These are phyloP conservation scores for Globomyces pollinis-pini DNA, from an alignment of 192 early-diverging fungal genomes.

Conservation along the genomic window DNA sequence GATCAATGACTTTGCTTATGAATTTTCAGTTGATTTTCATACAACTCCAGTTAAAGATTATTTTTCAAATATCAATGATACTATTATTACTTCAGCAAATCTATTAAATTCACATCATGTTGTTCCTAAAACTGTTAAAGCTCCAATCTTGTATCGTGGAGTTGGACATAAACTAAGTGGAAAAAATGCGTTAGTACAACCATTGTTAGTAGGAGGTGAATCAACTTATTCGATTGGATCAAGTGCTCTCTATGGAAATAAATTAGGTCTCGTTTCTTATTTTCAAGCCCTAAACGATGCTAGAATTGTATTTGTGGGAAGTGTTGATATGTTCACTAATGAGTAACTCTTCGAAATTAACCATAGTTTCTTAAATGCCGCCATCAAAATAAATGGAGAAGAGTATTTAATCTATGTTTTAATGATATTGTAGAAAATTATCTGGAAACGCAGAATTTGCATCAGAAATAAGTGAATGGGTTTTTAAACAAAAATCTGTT, in stretches of 20 bases:
- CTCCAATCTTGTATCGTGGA: constrained; percentile 44
- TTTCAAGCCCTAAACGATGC: constrained; percentile 88
- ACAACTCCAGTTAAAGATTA: constrained; percentile 70
- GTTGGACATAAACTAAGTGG: constrained; percentile 63
- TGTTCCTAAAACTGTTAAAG: constrained; percentile 10
- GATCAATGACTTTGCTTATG: constrained; percentile 74
- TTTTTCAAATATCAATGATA: no score
- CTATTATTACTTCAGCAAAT: no score
- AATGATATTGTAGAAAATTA: no score
- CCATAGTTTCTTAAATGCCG: constrained; percentile 4
- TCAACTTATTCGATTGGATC: constrained; percentile 60
- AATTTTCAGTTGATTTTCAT: constrained; percentile 79
- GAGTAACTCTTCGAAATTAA: constrained; percentile 43
- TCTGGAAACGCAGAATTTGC: constrained; percentile 69
- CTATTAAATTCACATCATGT: constrained; percentile 51
- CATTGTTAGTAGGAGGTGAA: constrained; percentile 48
- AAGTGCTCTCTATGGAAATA: constrained; percentile 42
- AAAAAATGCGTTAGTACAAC: constrained; percentile 53
- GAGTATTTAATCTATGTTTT: no score
- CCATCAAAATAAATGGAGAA: neutral
- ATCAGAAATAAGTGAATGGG: constrained; percentile 74
- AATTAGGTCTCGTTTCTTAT: constrained; percentile 67
- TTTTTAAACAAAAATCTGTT: constrained; percentile 85
- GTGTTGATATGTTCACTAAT: constrained; percentile 76
- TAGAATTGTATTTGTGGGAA: constrained; percentile 75